phyloP scores from a whole-genome alignment of 352 stramenopile genomes.

The Phytophthora foliorum region DNA sequence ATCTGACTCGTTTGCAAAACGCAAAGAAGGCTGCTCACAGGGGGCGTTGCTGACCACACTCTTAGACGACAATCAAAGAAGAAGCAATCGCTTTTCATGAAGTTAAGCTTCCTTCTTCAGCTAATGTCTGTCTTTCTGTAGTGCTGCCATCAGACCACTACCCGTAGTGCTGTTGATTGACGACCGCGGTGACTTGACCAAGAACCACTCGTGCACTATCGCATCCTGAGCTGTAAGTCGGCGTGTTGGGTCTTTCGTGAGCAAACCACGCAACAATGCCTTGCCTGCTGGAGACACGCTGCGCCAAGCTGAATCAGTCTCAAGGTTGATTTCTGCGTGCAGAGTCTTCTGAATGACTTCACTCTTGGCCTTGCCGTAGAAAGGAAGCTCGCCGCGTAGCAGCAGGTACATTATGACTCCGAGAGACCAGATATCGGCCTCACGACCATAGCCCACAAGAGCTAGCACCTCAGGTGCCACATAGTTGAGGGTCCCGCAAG shows the following conservation, averaged over 20 bases:
- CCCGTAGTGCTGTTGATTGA: conserved; percentile 34
- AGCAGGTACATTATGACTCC: conserved; percentile 95
- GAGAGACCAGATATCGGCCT: conserved; percentile 94
- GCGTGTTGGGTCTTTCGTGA: conserved; percentile 86
- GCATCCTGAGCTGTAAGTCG: conserved; percentile 86
- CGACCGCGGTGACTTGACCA: conserved; percentile 25
- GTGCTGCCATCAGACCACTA: background rate
- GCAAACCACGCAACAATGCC: conserved; percentile 75
- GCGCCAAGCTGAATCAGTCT: conserved; percentile 65
- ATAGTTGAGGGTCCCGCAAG: conserved; percentile 94
- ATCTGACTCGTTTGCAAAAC: conserved; percentile 38
- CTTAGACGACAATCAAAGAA: background rate
- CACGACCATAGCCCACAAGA: conserved; percentile 88
- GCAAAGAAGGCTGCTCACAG: conserved; percentile 6
- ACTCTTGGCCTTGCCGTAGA: conserved; percentile 92
- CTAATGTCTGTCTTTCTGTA: conserved; percentile 25
- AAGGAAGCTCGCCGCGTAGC: conserved; percentile 89
- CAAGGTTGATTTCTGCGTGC: conserved; percentile 85
- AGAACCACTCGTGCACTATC: conserved; percentile 88
- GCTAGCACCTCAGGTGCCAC: conserved; percentile 94
- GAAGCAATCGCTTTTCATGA: background rate
- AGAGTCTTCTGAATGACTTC: conserved; percentile 95
- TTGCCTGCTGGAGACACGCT: conserved; percentile 70
- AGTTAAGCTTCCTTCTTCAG: conserved; percentile 1
- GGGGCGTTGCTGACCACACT: background rate